Evolutionary conservation across 495 filamentous ascomycete genomes (phyloP).

Genomic region (Elasticomyces elasticus): DNA sequence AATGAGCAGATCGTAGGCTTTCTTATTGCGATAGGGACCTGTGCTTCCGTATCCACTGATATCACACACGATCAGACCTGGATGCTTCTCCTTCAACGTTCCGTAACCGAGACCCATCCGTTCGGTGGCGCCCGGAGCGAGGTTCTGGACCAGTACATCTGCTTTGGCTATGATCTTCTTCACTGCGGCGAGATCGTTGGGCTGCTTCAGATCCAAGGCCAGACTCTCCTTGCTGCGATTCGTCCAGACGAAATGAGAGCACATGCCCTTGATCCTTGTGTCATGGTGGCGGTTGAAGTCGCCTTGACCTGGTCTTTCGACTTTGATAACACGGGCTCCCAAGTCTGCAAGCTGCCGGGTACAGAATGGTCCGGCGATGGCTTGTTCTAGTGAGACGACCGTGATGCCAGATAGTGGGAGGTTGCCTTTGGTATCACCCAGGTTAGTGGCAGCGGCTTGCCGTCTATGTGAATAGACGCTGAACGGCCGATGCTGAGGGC

Average conservation of each 20-base stretch:
- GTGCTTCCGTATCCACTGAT: slow-evolving; percentile 44
- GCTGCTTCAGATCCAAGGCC: slow-evolving; percentile 39
- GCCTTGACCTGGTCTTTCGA: slow-evolving; percentile 40
- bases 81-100: slow-evolving; percentile 33
- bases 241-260: slow-evolving; percentile 46
- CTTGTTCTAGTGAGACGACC: slow-evolving; percentile 45
- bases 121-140: slow-evolving; percentile 41
- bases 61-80: slow-evolving; percentile 43
- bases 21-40: slow-evolving; percentile 44
- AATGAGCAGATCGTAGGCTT: slow-evolving; percentile 47
- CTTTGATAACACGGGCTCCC: slow-evolving; percentile 44
- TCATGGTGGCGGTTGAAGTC: slow-evolving; percentile 46
- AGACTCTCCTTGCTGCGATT: slow-evolving; percentile 45
- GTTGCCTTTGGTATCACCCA: neutral
- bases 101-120: slow-evolving; percentile 40
- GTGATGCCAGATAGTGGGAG: slow-evolving; percentile 39
- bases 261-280: slow-evolving; percentile 37
- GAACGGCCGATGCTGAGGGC: neutral
- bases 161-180: slow-evolving; percentile 38
- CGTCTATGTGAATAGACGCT: neutral
- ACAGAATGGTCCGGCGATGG: slow-evolving; percentile 44
- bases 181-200: slow-evolving; percentile 34
- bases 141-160: slow-evolving; percentile 45
- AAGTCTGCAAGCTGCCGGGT: slow-evolving; percentile 44
- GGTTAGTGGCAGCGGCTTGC: neutral